These are phyloP conservation scores for Russula sp. DNA, from an alignment of 768 basidiomycete species.

Conservation along the genomic window DNA sequence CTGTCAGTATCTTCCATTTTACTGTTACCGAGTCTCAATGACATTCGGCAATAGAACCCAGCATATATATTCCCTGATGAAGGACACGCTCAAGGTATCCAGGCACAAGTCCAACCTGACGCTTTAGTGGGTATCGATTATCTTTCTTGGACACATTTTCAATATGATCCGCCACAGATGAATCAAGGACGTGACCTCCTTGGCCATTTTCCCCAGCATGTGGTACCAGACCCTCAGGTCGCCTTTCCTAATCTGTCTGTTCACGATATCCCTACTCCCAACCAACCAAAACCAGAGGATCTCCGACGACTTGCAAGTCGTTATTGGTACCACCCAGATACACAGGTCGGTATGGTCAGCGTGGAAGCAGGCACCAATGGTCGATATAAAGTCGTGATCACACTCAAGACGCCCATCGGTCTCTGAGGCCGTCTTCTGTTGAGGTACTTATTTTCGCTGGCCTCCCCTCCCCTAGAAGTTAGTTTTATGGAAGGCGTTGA, in stretches of 20 bases:
- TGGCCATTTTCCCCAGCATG: not conserved
- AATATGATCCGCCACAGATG: not conserved
- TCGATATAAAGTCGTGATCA: conserved; percentile 6
- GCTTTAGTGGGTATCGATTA: not conserved
- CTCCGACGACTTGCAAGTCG: not conserved
- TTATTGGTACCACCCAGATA: not conserved
- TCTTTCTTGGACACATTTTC: not conserved
- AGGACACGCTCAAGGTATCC: not conserved
- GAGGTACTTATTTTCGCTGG: not conserved
- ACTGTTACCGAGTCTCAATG: not conserved
- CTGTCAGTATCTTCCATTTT: not conserved
- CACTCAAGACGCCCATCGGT: not conserved
- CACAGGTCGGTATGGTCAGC: not conserved
- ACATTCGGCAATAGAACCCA: not conserved
- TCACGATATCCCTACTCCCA: no score
- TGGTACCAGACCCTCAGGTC: not conserved
- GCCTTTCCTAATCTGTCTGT: no score
- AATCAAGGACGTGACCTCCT: not conserved
- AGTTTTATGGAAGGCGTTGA: no score
- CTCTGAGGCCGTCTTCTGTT: not conserved
- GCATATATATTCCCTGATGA: not conserved
- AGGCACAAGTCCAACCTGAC: not conserved
- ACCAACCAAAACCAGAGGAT: not conserved
- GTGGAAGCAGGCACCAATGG: conserved; percentile 3
- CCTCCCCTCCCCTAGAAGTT: no score